These are phyloP conservation scores for Aegle marmelos DNA, from an alignment of 345 rosid genomes.

Conservation along the genomic window DNA sequence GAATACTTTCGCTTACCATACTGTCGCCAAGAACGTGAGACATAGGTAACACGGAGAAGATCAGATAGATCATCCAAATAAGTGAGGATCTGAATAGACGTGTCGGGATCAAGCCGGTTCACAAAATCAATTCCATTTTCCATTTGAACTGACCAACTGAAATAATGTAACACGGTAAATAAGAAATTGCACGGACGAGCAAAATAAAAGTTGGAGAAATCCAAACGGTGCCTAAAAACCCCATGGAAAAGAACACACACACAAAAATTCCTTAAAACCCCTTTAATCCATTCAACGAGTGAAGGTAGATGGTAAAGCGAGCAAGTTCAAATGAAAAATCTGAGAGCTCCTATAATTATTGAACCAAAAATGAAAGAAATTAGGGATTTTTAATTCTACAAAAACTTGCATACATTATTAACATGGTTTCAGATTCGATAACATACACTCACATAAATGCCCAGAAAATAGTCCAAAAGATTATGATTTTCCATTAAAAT, in stretches of 20 bases:
- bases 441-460: not conserved
- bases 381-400: not conserved
- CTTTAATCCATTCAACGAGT: not conserved
- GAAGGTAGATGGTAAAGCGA: not conserved
- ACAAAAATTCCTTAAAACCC: not conserved
- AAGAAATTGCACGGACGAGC: not conserved
- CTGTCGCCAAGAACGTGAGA: conserved; percentile 63
- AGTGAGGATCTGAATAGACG: conserved; percentile 42
- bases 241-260: not conserved
- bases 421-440: no score
- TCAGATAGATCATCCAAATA: conserved; percentile 65
- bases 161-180: not conserved
- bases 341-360: not conserved
- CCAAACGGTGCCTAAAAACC: not conserved
- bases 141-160: conserved; percentile 27
- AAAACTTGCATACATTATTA: not conserved
- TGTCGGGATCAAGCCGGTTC: conserved; percentile 41
- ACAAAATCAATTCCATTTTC: conserved; percentile 49
- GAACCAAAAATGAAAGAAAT: not conserved
- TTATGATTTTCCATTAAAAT: not conserved
- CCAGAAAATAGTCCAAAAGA: not conserved
- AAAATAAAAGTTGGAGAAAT: not conserved
- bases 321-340: not conserved
- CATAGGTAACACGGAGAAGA: conserved; percentile 59
- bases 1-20: conserved; percentile 50